These are phyloP conservation scores for Xylaria hypoxylon DNA, from an alignment of 2,329 filamentous ascomycete genomes.

Conservation along the genomic window DNA sequence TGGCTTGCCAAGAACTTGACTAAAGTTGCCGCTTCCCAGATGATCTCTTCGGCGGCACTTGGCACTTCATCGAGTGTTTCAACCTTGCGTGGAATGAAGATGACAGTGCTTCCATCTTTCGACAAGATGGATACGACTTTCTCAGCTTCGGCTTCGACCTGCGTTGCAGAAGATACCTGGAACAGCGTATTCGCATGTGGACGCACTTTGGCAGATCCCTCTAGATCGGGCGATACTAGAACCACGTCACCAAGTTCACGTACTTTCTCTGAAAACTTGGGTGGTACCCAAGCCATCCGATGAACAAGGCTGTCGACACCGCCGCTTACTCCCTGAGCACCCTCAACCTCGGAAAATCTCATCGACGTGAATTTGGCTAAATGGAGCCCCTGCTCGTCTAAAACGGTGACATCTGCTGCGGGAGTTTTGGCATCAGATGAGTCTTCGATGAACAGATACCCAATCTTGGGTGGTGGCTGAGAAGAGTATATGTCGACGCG, in stretches of 20 bases:
- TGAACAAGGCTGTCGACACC: constrained; percentile 52
- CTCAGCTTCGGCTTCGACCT: neutral
- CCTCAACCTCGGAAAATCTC: constrained; percentile 57
- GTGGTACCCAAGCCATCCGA: constrained; percentile 54
- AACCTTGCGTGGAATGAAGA: constrained; percentile 17
- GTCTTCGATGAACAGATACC: constrained; percentile 52
- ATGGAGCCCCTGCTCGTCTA: constrained; percentile 43
- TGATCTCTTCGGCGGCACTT: constrained; percentile 27
- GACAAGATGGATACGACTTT: neutral
- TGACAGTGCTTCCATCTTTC: constrained; percentile 9
- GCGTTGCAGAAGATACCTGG: neutral
- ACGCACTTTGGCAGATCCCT: constrained; percentile 22
- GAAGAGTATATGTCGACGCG: constrained; percentile 17
- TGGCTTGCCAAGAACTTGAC: constrained; percentile 21
- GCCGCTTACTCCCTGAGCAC: constrained; percentile 36
- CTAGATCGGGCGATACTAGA: constrained; percentile 44
- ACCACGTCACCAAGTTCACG: constrained; percentile 43
- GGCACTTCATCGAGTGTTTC: constrained; percentile 25
- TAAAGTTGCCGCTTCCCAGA: constrained; percentile 29
- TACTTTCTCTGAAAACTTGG: constrained; percentile 48
- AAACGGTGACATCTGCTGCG: constrained; percentile 48
- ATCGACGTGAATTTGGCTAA: constrained; percentile 51
- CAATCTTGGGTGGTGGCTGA: constrained; percentile 51
- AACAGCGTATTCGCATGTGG: constrained; percentile 14
- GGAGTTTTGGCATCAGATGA: constrained; percentile 43